A percentile compares a stretch with the other conserved stretches of the same genome.
phyloP scores from a whole-genome alignment of 805 yeast genomes.

The Myxozyma kluyveri region DNA sequence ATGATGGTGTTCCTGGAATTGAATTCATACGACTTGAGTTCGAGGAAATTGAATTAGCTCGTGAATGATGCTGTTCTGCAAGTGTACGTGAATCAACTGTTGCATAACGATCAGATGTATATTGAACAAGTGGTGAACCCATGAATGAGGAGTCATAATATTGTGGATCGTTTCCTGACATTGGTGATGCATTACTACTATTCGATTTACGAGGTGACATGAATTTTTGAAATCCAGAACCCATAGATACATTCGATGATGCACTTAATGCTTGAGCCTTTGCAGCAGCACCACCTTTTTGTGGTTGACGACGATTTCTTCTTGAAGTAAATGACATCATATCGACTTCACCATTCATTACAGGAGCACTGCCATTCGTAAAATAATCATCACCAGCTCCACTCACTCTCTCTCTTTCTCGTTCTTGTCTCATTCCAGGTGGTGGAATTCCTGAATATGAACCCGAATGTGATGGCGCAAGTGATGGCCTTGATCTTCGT shows the following conservation, averaged over 20 bases:
- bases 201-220: neutral
- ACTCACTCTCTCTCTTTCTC: neutral
- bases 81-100: constrained; percentile 22
- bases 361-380: neutral
- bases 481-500: neutral
- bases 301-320: constrained; percentile 22
- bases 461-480: neutral
- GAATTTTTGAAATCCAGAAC: neutral
- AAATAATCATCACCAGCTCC: constrained; percentile 16
- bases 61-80: constrained; percentile 25
- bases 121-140: constrained; percentile 20
- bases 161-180: too few species aligned
- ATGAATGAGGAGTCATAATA: constrained; percentile 22
- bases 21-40: constrained; percentile 19
- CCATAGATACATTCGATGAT: neutral
- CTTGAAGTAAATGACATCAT: constrained; percentile 25
- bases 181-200: neutral
- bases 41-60: constrained; percentile 25
- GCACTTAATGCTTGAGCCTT: neutral
- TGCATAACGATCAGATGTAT: constrained; percentile 26
- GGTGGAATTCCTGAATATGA: neutral
- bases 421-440: too few species aligned
- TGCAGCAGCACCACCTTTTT: constrained; percentile 8
- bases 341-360: constrained; percentile 16
- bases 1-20: neutral